Base-by-base conservation (phyloP, 164 flowering plant species). In the Piper longum region DNA sequence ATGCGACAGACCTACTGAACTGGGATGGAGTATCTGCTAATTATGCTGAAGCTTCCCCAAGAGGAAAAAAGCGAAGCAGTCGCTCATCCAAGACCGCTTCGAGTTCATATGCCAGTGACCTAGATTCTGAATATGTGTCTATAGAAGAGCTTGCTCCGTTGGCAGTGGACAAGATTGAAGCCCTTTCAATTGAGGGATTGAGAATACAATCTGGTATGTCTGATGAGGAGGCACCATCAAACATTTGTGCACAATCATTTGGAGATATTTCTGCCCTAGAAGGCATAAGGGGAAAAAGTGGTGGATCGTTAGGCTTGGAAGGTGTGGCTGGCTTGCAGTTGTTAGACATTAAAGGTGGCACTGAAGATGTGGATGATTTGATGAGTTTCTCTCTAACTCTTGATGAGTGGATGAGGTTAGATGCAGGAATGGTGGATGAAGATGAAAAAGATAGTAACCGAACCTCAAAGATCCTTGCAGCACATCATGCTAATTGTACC, bases 121-220 rank as follows among this genome's bases (percentile, higher is more conserved):
- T 63, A 18, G 79, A 66, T 26, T 79, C 88, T 3, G 96, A 82
- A 62, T 88, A 77, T 71, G 87, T 87, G 42, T 85, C 91, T 68
- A 64, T 90, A 16, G 96, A 87, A 75, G 91, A 93, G 71, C 89
- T 93, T 69, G 96, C 96, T 73, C 95, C 96, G 40, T 72, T 88
- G 68, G 99, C 93, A 55, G 81, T 88, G 90, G 96, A 90, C 68
- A 88, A 87, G 72, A 84, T 93, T 63, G 99, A 90, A 80, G 95
- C 88, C 57, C 95, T 90, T 60, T 81, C 96, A 42, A 78, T 93
- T 14, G 99, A 93, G 74, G 99, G 97, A 5, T 77, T 93, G 76
- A 90, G 88, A 75, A 87, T 87, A 72, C 96, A 90, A 65, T 80
- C 95, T 14, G 96, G 95, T 67, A 80, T 86, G 97, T 80, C 92